phyloP scores from a whole-genome alignment of 2,329 filamentous ascomycete genomes.

The Ceratocystis cubensis region DNA sequence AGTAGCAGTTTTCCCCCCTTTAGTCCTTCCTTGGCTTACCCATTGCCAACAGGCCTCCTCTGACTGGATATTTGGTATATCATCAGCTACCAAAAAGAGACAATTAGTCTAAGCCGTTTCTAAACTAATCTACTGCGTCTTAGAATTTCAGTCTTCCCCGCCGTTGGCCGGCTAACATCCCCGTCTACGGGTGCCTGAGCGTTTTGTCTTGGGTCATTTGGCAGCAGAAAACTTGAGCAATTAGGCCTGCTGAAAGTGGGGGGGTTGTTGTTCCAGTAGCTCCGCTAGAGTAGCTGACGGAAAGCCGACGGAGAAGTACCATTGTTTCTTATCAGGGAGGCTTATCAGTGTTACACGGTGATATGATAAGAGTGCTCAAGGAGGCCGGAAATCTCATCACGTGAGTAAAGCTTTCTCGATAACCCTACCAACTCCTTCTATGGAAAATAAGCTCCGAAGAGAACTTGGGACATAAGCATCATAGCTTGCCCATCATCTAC shows the following conservation, averaged over 20 bases:
- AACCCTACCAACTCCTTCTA: not conserved
- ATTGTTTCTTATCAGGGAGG: not conserved
- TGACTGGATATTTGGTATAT: not conserved
- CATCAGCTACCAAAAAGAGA: not conserved
- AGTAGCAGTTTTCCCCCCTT: not conserved
- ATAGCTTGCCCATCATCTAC: not conserved
- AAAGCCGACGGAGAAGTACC: not conserved
- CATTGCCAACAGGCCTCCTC: not conserved
- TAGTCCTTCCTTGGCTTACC: not conserved
- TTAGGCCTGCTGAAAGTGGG: not conserved
- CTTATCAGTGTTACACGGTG: not conserved
- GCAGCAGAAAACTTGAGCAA: not conserved
- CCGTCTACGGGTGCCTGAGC: constrained; percentile 1
- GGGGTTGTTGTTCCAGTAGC: not conserved
- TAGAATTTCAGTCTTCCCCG: not conserved
- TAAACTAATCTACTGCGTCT: not conserved
- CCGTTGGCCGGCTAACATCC: constrained; percentile 9
- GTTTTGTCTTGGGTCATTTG: not conserved
- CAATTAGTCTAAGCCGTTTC: not conserved
- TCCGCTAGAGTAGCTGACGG: not conserved
- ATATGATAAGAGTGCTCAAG: not conserved
- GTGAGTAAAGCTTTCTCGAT: too few species aligned
- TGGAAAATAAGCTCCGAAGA: not conserved
- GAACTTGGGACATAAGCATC: not conserved
- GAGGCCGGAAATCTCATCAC: not conserved